These are phyloP conservation scores for Lactarius psammicola DNA, from an alignment of 768 basidiomycete genomes.

Conservation along the genomic window DNA sequence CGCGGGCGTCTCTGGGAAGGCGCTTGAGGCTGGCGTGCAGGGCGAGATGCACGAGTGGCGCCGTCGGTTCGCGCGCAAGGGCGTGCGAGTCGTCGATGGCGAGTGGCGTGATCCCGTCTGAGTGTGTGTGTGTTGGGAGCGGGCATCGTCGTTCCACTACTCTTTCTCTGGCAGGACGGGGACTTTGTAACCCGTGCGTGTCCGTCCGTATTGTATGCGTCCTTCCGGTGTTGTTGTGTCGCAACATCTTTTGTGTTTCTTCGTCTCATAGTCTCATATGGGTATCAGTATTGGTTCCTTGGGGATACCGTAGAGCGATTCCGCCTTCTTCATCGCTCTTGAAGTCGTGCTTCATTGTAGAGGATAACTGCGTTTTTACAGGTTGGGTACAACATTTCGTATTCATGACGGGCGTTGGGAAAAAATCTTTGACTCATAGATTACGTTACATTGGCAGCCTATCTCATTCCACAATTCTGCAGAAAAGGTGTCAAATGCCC, in stretches of 20 bases:
- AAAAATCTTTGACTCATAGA: too few species aligned
- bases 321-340: neutral
- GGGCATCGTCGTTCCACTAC: neutral
- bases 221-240: neutral
- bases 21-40: conserved; percentile 73
- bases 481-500: too few species aligned
- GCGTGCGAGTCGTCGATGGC: conserved; percentile 64
- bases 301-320: neutral
- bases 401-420: neutral
- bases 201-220: neutral
- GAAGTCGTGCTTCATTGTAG: neutral
- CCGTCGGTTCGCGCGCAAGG: conserved; percentile 53
- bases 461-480: too few species aligned
- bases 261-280: neutral
- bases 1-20: conserved; percentile 60
- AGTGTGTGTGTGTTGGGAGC: neutral
- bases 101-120: conserved; percentile 55
- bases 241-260: neutral
- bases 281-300: neutral
- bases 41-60: conserved; percentile 80
- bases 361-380: neutral
- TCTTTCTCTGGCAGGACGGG: neutral
- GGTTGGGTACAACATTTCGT: neutral
- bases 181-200: neutral
- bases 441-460: neutral